Conservation (phyloP, 441 rosid species). For the Pelargonium cotyledonis region DNA sequence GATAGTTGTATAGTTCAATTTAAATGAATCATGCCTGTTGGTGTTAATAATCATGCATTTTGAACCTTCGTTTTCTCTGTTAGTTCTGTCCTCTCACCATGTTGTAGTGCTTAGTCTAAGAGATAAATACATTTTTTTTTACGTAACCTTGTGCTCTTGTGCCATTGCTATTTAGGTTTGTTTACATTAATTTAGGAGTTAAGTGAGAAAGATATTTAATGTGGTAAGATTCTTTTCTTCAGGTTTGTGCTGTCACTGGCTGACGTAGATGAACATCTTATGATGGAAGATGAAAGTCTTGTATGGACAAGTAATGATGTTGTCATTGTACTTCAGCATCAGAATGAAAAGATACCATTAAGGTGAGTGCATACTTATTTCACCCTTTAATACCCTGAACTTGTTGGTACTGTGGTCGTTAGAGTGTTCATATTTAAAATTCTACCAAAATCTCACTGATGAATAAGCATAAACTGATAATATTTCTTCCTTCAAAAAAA, state of each 20-base stretch:
- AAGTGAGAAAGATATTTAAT: slow-evolving; percentile 8
- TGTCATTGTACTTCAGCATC: slow-evolving; percentile 90
- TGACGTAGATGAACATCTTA: slow-evolving; percentile 79
- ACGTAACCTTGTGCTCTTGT: not conserved
- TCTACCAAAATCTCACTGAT: not conserved
- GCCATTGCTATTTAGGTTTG: not conserved
- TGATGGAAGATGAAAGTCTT: slow-evolving; percentile 98
- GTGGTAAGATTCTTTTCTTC: slow-evolving; percentile 20
- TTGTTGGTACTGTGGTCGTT: not conserved
- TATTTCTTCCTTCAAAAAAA: no score
- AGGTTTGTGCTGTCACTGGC: slow-evolving; percentile 96
- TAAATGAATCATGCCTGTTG: no score
- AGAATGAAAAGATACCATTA: slow-evolving; percentile 77
- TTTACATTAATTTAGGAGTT: slow-evolving; percentile 2
- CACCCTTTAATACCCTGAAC: not conserved
- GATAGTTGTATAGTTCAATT: not conserved
- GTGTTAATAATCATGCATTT: no score
- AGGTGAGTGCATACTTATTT: slow-evolving; percentile 42
- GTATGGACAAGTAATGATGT: slow-evolving; percentile 95
- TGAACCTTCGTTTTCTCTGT: not conserved
- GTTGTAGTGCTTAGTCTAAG: not conserved
- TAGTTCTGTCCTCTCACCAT: not conserved
- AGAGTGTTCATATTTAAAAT: not conserved
- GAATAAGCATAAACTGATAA: not conserved
- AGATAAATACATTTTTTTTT: not conserved